These are phyloP conservation scores for Beauveria asiatica DNA, from an alignment of 2,329 filamentous ascomycete species.

Conservation along the genomic window DNA sequence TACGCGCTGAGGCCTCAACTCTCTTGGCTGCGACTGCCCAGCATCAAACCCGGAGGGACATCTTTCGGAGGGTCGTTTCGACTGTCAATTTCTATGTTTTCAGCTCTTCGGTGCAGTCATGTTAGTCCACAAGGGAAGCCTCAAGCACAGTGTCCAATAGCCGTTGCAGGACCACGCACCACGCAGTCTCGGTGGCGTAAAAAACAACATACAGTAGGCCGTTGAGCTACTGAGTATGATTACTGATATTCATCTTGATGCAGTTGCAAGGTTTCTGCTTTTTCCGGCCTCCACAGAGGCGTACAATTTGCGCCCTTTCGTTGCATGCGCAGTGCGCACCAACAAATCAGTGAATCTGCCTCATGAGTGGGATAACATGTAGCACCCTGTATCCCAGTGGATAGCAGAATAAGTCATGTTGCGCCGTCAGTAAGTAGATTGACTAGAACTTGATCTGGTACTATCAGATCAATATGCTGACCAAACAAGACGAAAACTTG, in stretches of 20 bases:
- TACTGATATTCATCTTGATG: background rate
- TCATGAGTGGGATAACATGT: background rate
- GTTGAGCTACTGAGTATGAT: background rate
- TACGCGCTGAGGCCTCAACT: background rate
- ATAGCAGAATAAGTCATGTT: background rate
- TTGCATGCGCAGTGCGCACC: background rate
- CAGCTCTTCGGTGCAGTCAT: background rate
- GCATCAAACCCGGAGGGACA: background rate
- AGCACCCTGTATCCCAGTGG: background rate
- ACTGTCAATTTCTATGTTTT: background rate
- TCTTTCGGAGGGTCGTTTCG: background rate
- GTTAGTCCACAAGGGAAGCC: background rate
- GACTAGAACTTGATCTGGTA: too few relatives aligned
- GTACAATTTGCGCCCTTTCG: background rate
- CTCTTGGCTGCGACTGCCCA: background rate
- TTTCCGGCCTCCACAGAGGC: background rate
- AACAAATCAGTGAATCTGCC: background rate
- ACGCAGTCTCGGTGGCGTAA: background rate
- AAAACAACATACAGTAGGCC: background rate
- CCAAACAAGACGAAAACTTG: too few relatives aligned
- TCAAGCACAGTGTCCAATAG: background rate
- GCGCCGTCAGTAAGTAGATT: background rate
- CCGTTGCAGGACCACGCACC: background rate
- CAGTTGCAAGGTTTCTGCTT: background rate
- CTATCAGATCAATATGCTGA: too few relatives aligned